Conservation (phyloP, 805 yeast genomes). For the Pichia heedii region DNA sequence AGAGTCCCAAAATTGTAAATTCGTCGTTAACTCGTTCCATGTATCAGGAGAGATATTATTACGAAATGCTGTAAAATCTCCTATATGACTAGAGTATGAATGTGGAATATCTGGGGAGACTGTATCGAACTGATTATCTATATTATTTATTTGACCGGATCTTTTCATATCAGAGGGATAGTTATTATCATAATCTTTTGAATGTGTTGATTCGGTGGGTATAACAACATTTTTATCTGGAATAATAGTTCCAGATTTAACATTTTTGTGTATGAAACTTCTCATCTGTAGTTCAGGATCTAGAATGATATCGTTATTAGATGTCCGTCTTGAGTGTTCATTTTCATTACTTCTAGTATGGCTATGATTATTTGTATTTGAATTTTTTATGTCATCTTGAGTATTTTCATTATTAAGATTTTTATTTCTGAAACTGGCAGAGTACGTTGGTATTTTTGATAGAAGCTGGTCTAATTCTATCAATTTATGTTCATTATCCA, state of each 20-base stretch:
- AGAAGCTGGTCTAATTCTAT: conserved; percentile 16
- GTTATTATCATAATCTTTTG: not conserved
- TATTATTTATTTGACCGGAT: too few species aligned
- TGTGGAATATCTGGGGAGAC: not conserved
- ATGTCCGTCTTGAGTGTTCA: too few species aligned
- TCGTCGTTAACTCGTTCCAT: conserved; percentile 6
- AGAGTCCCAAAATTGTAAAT: conserved; percentile 8
- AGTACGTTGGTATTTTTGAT: conserved; percentile 4
- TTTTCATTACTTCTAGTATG: not conserved
- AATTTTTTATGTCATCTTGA: not conserved
- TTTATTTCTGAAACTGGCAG: not conserved
- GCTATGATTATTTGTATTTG: not conserved
- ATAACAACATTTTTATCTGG: too few species aligned
- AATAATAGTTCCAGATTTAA: too few species aligned
- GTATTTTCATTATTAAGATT: not conserved
- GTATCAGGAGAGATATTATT: conserved; percentile 9
- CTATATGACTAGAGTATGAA: not conserved
- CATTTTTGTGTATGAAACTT: too few species aligned
- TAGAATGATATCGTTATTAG: not conserved
- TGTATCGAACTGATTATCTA: not conserved
- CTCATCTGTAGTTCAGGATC: not conserved
- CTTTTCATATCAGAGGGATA: too few species aligned
- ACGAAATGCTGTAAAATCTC: conserved; percentile 6
- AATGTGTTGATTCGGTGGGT: too few species aligned
- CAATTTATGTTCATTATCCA: conserved; percentile 23